Evolutionary conservation across 805 yeast species (phyloP), one percentile per base, ranked within the genome.

Genomic region (Wickerhamomyces pijperi): DNA sequence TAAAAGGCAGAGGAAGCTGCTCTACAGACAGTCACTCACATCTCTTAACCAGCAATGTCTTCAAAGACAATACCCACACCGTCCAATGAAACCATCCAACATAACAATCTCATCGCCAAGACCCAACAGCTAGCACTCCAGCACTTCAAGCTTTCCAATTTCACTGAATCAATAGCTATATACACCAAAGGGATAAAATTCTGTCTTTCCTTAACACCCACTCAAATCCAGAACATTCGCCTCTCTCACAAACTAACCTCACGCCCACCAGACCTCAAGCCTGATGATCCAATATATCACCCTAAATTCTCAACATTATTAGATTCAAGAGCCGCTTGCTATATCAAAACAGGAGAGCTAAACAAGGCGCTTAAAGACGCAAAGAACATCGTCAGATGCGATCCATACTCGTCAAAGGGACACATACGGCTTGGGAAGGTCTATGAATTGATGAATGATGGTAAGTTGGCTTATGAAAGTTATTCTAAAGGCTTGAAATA

Each of bases 381-480:
- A 2, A 32, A 42, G 9, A 36, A 43, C 17, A 41, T 43, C 34
- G 38, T 48, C 7, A 38, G 42, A 4, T 34, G 46, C 14, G 58
- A 54, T 29, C 56, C 56, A 4, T 54, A 44, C 38, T 51, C 47
- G 19, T 39, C 49, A 2, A 47, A 48, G 28, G 53, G 56, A 1
- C 53, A 54, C 19, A 37, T 54, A 2, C 36, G 56, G 13, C 31
- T 42, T 8, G 49, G 48, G 1, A 46, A 45, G 20, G 28, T 49
- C 1, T 39, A 44, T 3, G 43, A 42, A 33, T 2, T 32, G 2
- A 20, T 37, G 37, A 35, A 40, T 2, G 17, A 42, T 8, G 35
- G 36, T 6, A 23, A 28, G 12, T 38, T 32, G 19, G 51, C 53
- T 3, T 32, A 20, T 11, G 36, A 43, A 7, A 21, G 20, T 2